Evolutionary conservation across 768 basidiomycete species (phyloP), one percentile per base, ranked within the genome.

Genomic region (Neoboletus magnificus): DNA sequence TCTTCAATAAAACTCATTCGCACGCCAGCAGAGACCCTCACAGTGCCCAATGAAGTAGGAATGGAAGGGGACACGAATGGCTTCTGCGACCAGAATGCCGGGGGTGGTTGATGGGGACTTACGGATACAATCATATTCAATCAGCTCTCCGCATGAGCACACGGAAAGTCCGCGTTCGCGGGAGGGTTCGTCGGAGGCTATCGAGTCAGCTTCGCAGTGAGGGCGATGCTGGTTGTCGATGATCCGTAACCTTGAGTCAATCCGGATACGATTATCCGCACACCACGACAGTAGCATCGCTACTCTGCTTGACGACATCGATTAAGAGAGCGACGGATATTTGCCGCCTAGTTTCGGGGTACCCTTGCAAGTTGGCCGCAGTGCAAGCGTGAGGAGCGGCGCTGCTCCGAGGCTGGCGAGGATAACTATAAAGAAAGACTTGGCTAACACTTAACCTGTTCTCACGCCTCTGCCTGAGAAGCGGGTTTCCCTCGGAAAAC

Each of bases 251-350:
- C 75, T 68, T 12, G 73, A 51, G 67, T 84, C 82, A 50, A 85
- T 77, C 55, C 65, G 66, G 43, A 85, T 63, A 42, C 65, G 69
- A 59, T 79, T 78, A 23, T 73, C 64, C 29, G 66, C 48, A 58
- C 82, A 84, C 84, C 84, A 86, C 41, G 66, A 63, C 6, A 82
- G 59, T 18, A 84, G 64, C 41, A 51, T 32, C 27, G 49, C 12
- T 39, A 52, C 48, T 39, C 20, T 62, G 42, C 52, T 49, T 33
- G 61, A 55, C 35, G 65, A 58, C 66, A 72, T 71, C 33, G 41
- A 32, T 36, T 40, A 25, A 45, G 23, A 43, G 35, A 35, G 10
- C 25, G 5, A 16, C 42, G 40, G 56, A 56, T 29, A 52, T 16
- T 48, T 10, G 32, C 44, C 41, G 47, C 12, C 50, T 48, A 30